Percentiles rank a stretch among this genome's conserved stretches.
Evolutionary conservation across 805 yeast genomes (phyloP).

Genomic region (Blastobotrys americana): DNA sequence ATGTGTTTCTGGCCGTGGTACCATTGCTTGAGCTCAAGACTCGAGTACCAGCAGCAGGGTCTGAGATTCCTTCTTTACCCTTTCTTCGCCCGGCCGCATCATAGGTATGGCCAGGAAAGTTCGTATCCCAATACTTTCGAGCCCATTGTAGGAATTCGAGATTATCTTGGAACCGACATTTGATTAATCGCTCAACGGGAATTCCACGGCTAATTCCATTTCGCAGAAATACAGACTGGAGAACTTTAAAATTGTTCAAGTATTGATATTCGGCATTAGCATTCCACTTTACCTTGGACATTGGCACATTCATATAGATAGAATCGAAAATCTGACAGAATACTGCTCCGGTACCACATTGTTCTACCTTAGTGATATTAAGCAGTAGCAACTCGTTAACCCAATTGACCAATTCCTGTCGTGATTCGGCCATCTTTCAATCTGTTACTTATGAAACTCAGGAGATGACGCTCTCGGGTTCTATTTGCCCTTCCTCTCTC

Average conservation of each 20-base stretch:
- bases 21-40: constrained; percentile 7
- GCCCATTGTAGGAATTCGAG: constrained; percentile 93
- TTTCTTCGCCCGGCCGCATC: constrained; percentile 60
- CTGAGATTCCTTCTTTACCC: constrained; percentile 13
- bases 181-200: constrained; percentile 73
- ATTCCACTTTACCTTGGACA: constrained; percentile 67
- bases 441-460: background rate
- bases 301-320: constrained; percentile 73
- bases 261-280: constrained; percentile 69
- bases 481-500: background rate
- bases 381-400: constrained; percentile 63
- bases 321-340: constrained; percentile 89
- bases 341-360: constrained; percentile 93
- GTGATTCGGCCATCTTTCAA: constrained; percentile 54
- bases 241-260: constrained; percentile 71
- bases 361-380: constrained; percentile 71
- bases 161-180: constrained; percentile 89
- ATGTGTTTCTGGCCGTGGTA: constrained; percentile 4
- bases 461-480: no score
- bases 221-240: constrained; percentile 71
- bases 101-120: constrained; percentile 59
- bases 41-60: constrained; percentile 3
- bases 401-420: constrained; percentile 82
- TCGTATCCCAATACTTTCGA: constrained; percentile 71
- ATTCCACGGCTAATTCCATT: constrained; percentile 66